Percentiles rank a stretch among this genome's conserved stretches.
Evolutionary conservation across 2,329 filamentous ascomycete species (phyloP).

Genomic region (Apiospora sp.): DNA sequence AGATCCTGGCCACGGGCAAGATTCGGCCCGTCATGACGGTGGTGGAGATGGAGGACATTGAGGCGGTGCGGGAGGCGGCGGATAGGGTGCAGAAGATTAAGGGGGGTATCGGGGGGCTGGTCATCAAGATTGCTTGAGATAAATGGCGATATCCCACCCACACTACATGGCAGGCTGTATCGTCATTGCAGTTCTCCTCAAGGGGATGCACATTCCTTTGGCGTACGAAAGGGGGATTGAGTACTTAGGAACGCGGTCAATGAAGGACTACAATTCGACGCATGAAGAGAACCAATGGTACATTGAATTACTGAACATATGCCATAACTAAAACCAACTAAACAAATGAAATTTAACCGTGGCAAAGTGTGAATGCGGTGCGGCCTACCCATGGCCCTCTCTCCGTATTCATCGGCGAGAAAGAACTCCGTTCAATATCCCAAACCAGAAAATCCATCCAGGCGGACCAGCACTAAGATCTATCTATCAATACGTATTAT

Average conservation of each 20-base stretch:
- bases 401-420: background rate
- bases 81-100: slow-evolving; percentile 49
- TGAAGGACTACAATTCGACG: background rate
- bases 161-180: no score
- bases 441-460: background rate
- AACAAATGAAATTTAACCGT: slow-evolving; percentile 5
- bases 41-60: slow-evolving; percentile 52
- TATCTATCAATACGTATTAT: background rate
- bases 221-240: background rate
- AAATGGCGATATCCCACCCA: no score
- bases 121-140: slow-evolving; percentile 46
- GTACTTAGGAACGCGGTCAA: background rate
- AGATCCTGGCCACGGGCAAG: slow-evolving; percentile 51
- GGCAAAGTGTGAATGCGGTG: background rate
- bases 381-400: background rate
- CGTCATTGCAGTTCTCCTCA: no score
- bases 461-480: background rate
- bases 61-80: slow-evolving; percentile 50
- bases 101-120: slow-evolving; percentile 53
- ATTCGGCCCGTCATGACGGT: slow-evolving; percentile 52
- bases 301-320: slow-evolving; percentile 20
- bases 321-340: slow-evolving; percentile 7
- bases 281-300: background rate
- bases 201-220: no score
- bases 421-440: background rate